Evolutionary conservation across 495 filamentous ascomycete species (phyloP).

Genomic region (Penicillium simplicissimum): DNA sequence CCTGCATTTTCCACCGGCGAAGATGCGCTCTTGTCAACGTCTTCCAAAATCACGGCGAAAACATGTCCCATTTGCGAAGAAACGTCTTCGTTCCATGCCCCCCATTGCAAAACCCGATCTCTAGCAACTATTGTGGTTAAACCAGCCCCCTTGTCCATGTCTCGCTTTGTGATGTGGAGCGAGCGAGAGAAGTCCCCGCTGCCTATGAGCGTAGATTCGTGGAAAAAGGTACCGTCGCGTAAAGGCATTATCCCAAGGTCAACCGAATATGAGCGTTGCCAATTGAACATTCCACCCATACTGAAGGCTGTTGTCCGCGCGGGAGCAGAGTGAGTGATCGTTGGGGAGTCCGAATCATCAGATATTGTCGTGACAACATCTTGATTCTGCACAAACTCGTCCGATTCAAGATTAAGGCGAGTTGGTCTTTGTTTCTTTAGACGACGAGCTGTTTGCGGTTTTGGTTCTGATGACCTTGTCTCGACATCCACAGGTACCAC

Average conservation of each 20-base stretch:
- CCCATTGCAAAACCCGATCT: slow-evolving; percentile 60
- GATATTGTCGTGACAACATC: slow-evolving; percentile 13
- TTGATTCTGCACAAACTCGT: slow-evolving; percentile 30
- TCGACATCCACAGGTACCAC: neutral
- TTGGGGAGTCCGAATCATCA: slow-evolving; percentile 15
- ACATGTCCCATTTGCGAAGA: slow-evolving; percentile 66
- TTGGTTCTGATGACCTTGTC: neutral
- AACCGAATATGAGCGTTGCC: slow-evolving; percentile 59
- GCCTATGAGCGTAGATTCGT: slow-evolving; percentile 73
- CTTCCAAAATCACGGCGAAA: slow-evolving; percentile 53
- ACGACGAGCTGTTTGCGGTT: slow-evolving; percentile 13
- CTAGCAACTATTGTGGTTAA: slow-evolving; percentile 44
- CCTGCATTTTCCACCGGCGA: slow-evolving; percentile 3
- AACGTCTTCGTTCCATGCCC: slow-evolving; percentile 65
- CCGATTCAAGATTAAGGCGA: slow-evolving; percentile 46
- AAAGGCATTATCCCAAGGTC: slow-evolving; percentile 75
- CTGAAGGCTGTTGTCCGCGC: slow-evolving; percentile 11
- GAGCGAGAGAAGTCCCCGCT: slow-evolving; percentile 63
- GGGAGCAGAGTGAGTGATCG: slow-evolving; percentile 1
- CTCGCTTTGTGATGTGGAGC: slow-evolving; percentile 34
- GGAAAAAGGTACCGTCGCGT: slow-evolving; percentile 69
- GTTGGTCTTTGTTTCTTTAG: slow-evolving; percentile 54
- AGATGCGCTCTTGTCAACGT: slow-evolving; percentile 21
- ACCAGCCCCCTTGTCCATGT: slow-evolving; percentile 37
- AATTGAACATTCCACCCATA: slow-evolving; percentile 50